Evolutionary conservation across 306 rosid species (phyloP).

Genomic region (Crotalaria pallida): DNA sequence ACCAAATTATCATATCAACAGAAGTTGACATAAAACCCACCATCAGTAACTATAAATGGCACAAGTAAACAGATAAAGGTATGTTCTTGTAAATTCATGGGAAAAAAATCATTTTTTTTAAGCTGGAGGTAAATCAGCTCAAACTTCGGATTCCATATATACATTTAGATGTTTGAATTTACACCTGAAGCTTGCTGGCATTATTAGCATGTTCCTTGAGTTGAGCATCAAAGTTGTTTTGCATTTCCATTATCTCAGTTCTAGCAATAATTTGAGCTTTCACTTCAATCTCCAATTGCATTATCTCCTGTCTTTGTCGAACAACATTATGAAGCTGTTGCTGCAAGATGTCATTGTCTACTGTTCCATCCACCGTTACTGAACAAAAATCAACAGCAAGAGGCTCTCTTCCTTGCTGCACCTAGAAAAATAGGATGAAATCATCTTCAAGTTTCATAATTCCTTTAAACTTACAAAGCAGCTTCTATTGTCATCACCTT

Average conservation of each 20-base stretch:
- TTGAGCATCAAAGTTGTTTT: conserved; percentile 63
- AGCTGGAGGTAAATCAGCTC: background rate
- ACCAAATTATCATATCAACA: too few species aligned
- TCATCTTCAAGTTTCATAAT: conserved; percentile 41
- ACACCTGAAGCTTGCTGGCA: conserved; percentile 70
- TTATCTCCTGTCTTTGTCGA: conserved; percentile 76
- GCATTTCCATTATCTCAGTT: conserved; percentile 73
- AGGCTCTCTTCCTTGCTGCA: conserved; percentile 96
- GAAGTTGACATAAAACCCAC: too few species aligned
- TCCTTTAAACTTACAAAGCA: conserved; percentile 16
- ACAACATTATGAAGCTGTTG: conserved; percentile 53
- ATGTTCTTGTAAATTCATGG: too few species aligned
- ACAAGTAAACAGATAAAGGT: too few species aligned
- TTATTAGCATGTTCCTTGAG: conserved; percentile 70
- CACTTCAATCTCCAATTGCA: too few species aligned
- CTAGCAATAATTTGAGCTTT: too few species aligned
- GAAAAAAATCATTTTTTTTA: background rate
- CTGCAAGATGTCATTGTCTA: conserved; percentile 61
- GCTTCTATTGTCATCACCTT: conserved; percentile 34
- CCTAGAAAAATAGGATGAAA: conserved; percentile 59
- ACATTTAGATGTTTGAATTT: background rate
- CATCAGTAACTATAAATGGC: too few species aligned
- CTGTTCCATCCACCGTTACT: conserved; percentile 63
- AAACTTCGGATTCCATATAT: background rate
- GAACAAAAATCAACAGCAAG: conserved; percentile 85